Conservation (phyloP, 2,329 filamentous ascomycete genomes). For the Penicillium sp. region DNA sequence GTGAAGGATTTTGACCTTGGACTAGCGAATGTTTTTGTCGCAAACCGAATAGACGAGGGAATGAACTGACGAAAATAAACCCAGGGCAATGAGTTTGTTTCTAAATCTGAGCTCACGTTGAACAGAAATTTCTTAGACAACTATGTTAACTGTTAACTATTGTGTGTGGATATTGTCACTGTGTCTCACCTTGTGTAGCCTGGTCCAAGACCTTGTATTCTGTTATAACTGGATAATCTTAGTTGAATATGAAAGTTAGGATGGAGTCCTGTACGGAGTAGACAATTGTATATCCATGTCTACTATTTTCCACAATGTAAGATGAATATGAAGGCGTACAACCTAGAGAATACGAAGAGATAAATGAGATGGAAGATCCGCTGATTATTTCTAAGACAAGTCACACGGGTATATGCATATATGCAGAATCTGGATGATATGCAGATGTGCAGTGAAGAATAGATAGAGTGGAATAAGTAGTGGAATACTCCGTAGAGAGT, state of each 20-base stretch:
- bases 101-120: background rate
- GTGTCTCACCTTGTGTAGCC: background rate
- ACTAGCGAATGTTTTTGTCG: background rate
- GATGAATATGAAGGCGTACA: background rate
- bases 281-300: background rate
- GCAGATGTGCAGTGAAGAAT: background rate
- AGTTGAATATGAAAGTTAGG: background rate
- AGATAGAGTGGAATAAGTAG: background rate
- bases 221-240: background rate
- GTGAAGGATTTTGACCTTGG: background rate
- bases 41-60: background rate
- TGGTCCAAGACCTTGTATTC: background rate
- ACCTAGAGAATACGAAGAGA: constrained; percentile 6
- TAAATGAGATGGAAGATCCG: constrained; percentile 11
- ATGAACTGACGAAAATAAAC: background rate
- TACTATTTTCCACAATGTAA: background rate
- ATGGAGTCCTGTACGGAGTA: background rate
- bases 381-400: constrained; percentile 2
- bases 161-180: background rate
- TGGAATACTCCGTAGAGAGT: too few relatives aligned
- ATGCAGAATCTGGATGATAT: background rate
- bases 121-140: background rate
- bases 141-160: background rate
- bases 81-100: background rate
- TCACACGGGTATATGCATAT: constrained; percentile 1